Base-by-base conservation (phyloP, 108 stramenopile genomes). In the Ochromonas danica region DNA sequence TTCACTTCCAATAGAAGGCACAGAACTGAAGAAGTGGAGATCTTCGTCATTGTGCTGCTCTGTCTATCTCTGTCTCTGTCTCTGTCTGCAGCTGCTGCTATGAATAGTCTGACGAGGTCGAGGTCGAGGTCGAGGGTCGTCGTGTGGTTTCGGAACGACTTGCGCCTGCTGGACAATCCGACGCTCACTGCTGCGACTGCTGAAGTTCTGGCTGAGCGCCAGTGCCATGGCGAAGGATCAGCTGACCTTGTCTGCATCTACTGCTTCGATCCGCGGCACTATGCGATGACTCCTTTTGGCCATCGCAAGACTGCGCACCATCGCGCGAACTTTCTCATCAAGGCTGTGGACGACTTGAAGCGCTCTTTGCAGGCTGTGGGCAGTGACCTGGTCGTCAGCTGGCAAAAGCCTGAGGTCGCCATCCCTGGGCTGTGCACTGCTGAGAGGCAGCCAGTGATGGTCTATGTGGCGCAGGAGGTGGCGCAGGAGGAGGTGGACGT, bases 81-180 rank as follows among this genome's bases (percentile, higher is more conserved):
- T n/a, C n/a, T n/a, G n/a, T n/a, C n/a, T n/a, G n/a, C n/a, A n/a
- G n/a, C n/a, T n/a, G n/a, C n/a, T n/a, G n/a, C n/a, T n/a, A n/a
- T n/a, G n/a, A n/a, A n/a, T n/a, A n/a, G n/a, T n/a, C n/a, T n/a
- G n/a, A 57, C 51, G 51, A 57, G 10, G 51, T 57, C 51, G 22
- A 57, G 17, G 51, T 17, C 10, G 10, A 10, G 10, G 51, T 22
- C 17, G 51, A 57, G 51, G 22, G 22, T 22, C 22, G 22, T 57
- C 51, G 51, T 57, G 22, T 70, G 67, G 67, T 70, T 70, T 22
- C 14, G 67, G 40, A 70, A 70, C 17, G 67, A 40, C 40, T 31
- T 70, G 67, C 36, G 67, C 39, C 33, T 70, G 40, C 39, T 31
- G 17, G 67, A 70, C 22, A 70, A 70, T 40, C 67, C 67, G 10